Evolutionary conservation across 148 eudicot genomes (phyloP), one percentile per base, ranked within the genome.

Genomic region (Limonium bicolor): DNA sequence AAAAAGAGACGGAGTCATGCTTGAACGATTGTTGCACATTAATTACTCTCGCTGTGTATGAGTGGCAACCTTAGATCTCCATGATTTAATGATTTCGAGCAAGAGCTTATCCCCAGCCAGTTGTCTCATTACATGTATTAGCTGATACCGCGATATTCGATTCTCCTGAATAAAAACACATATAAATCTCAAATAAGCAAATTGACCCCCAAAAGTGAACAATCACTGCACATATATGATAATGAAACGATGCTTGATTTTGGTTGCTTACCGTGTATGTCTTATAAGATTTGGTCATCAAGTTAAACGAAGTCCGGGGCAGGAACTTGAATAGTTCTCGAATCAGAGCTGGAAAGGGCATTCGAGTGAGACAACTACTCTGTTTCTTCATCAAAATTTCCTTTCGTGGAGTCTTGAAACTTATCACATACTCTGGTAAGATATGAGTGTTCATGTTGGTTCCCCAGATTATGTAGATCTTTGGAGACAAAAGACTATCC

Each of bases 391-490:
- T 43, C 4, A 4, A 7, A 43, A 9, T 2, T 25, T 43, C 48
- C 5, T 4, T 17, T 19, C 48, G 21, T 36, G 35, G 55, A 26
- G 71, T 50, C 59, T 35, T 73, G 57, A 83, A 77, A 49, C 73
- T 72, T 24, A 88, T 17, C 4, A 83, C 54, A 47, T 65, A 88
- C 42, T 80, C 81, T 0, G 96, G 96, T 59, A 83, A 58, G 26
- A 88, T 72, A 53, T 72, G 79, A 5, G 83, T 76, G 45, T 83
- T 83, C 73, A 88, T 77, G 40, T 68, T 56, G 34, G 62, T 52
- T 51, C 60, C 59, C 74, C 80, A 77, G 9, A 88, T 55, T 12
- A 72, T 41, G 46, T 80, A 77, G 54, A 58, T 75, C 1, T 26
- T 70, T 0, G 77, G 81, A 42, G 67, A 55, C 3, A 20, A 18